Evolutionary conservation across 306 rosid genomes (phyloP).

Genomic region (Pyrus bretschneideri): DNA sequence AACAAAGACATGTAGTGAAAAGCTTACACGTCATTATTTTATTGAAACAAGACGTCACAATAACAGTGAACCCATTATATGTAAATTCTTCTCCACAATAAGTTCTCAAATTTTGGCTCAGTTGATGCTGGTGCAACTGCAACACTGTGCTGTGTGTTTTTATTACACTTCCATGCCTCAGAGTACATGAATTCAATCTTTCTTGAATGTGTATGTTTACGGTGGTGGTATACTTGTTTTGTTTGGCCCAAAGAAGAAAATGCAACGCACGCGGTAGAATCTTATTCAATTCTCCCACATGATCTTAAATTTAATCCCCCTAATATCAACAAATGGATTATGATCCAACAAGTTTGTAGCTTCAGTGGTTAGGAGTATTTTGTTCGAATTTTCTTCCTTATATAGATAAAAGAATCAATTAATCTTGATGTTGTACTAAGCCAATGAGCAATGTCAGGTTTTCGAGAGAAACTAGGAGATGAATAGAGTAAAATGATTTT

Average conservation of each 20-base stretch:
- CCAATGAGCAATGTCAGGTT: not conserved
- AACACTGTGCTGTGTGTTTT: not conserved
- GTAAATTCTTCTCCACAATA: not conserved
- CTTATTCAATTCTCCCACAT: not conserved
- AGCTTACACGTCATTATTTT: not conserved
- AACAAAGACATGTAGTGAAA: too few relatives aligned
- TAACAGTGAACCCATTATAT: too few relatives aligned
- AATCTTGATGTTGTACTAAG: not conserved
- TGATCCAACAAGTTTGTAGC: not conserved
- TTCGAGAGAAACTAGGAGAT: not conserved
- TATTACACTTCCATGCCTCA: not conserved
- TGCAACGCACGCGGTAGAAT: not conserved
- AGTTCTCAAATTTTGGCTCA: not conserved
- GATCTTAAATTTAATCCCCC: not conserved
- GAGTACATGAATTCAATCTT: not conserved
- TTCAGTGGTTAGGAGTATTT: too few relatives aligned
- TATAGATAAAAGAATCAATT: not conserved
- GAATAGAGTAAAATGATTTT: not conserved
- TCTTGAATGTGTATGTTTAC: not conserved
- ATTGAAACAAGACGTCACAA: accelerated
- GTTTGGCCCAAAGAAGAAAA: not conserved
- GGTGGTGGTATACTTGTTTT: not conserved
- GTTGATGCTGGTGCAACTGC: not conserved
- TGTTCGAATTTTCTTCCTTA: not conserved
- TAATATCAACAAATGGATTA: not conserved